Evolutionary conservation across 352 stramenopile species (phyloP), one percentile per base, ranked within the genome.

Genomic region (Aphanomyces astaci): DNA sequence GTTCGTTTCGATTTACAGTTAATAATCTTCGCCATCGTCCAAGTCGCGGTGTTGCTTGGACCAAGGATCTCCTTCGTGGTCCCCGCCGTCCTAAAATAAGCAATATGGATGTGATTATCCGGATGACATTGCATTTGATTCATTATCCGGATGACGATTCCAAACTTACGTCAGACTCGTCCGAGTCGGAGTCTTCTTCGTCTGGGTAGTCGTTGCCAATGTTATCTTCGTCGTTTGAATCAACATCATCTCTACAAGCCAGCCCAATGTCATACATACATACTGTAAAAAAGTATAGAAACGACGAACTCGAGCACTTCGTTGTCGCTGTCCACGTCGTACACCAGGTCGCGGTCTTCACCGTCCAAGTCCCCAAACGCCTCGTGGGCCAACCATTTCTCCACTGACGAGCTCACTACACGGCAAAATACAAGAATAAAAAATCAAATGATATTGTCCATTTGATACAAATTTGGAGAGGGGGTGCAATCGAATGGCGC

Each of bases 141-240:
- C n/a, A n/a, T n/a, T n/a, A n/a, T n/a, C n/a, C n/a, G n/a, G n/a
- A n/a, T n/a, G n/a, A n/a, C n/a, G n/a, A n/a, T n/a, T n/a, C n/a
- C n/a, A n/a, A n/a, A n/a, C n/a, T n/a, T n/a, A n/a, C n/a, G n/a
- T n/a, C n/a, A 15, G 36, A 43, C 7, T 59, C 25, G 25, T 59
- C 51, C 51, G 19, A 59, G 22, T 31, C 74, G 5, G 64, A 64
- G 17, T 79, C 87, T 71, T 90, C 84, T 76, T 94, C 86, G 53
- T 94, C 86, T 7, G 86, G 86, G 64, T 94, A 94, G 66, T 94
- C 86, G 62, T 94, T 94, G 31, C 78, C 77, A 13, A 65, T 75
- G 32, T 92, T 78, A 71, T 88, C 84, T 51, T 94, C 86, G 40
- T 94, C 84, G 57, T 94, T 94, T 31, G 86, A 94, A 63, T 94